Evolutionary conservation across 176 grass and related monocot species (phyloP), one percentile per base, ranked within the genome.

Genomic region (Triticum urartu): DNA sequence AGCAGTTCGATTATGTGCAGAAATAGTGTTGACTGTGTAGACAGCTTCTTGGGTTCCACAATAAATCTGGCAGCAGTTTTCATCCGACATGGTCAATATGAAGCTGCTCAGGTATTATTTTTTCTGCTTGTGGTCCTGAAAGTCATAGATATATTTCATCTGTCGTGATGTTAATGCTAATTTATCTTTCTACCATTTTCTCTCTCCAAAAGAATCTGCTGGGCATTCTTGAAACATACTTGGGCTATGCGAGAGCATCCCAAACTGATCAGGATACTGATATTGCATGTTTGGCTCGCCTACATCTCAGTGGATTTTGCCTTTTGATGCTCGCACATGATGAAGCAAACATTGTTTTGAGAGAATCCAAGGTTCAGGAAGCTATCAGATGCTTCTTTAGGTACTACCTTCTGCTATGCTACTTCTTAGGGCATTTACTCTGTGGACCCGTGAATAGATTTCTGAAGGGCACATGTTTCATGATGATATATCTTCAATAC

Each of bases 301-400:
- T 92, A 64, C 96, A 98, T 92, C 93, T 98, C 64, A 88, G 85
- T 81, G 96, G 96, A 86, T 98, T 94, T 91, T 98, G 92, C 88
- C 79, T 95, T 79, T 75, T 98, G 75, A 73, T 92, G 83, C 93
- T 90, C 75, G 91, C 93, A 61, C 87, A 87, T 58, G 85, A 85
- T 83, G 90, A 90, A 91, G 88, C 88, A 77, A 90, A 94, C 87
- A 82, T 79, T 63, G 80, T 87, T 77, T 81, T 95, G 69, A 98
- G 87, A 90, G 91, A 95, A 81, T 92, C 87, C 79, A 95, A 92
- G 77, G 87, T 89, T 60, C 86, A 86, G 88, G 93, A 94, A 94
- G 87, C 96, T 68, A 86, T 98, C 71, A 43, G 60, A 72, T 98
- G 93, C 84, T 92, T 98, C 89, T 98, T 95, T 87, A 95, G 96